Conservation (phyloP, 495 filamentous ascomycete species). For the Evansstolkia leycettana region DNA sequence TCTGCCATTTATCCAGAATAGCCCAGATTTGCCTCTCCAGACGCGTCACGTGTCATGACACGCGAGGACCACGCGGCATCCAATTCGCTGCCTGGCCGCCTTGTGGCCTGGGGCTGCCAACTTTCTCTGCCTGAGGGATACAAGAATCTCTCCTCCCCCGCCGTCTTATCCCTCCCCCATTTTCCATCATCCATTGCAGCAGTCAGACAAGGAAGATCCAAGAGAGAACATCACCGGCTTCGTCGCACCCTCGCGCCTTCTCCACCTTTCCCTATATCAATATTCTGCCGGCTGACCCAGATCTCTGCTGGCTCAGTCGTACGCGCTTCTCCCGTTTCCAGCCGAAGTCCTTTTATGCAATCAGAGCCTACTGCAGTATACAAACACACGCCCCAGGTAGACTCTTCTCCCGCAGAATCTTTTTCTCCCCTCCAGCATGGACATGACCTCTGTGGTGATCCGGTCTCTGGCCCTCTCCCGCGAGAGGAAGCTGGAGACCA, state of each 20-base stretch:
- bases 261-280: slow-evolving; percentile 1
- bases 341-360: slow-evolving; percentile 74
- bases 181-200: slow-evolving; percentile 5
- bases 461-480: slow-evolving; percentile 23
- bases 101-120: too few species aligned
- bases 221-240: neutral
- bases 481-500: slow-evolving; percentile 18
- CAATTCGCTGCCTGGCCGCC: neutral
- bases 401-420: slow-evolving; percentile 27
- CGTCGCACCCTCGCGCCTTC: neutral
- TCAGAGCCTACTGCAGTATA: slow-evolving; percentile 55
- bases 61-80: neutral
- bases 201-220: neutral
- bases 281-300: slow-evolving; percentile 34
- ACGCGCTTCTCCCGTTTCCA: slow-evolving; percentile 19
- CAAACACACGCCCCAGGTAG: slow-evolving; percentile 38
- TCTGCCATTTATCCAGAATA: too few species aligned
- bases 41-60: slow-evolving; percentile 6
- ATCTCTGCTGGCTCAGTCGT: slow-evolving; percentile 55
- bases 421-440: slow-evolving; percentile 60
- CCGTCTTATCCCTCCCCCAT: slow-evolving; percentile 4
- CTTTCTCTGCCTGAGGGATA: too few species aligned
- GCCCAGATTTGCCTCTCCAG: neutral
- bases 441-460: slow-evolving; percentile 38
- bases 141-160: slow-evolving; percentile 3